phyloP scores from a whole-genome alignment of 2,329 filamentous ascomycete genomes.

The Xylariaceae sp. region DNA sequence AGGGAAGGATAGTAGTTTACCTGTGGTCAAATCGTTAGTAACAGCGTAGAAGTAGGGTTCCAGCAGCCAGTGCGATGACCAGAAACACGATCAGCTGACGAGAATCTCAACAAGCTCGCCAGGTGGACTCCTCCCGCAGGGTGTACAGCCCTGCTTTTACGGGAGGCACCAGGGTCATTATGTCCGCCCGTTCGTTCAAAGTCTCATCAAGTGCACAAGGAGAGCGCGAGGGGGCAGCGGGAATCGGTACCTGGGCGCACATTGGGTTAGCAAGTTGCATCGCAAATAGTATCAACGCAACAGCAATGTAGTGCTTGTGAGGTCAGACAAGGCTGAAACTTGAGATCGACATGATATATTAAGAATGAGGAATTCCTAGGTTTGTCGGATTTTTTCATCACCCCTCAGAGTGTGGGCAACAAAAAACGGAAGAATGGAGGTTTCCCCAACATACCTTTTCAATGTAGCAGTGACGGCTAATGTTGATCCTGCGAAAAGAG shows the following conservation, averaged over 20 bases:
- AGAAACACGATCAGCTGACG: slow-evolving; percentile 52
- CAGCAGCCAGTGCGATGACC: slow-evolving; percentile 2
- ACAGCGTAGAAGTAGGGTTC: slow-evolving; percentile 18
- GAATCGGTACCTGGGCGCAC: slow-evolving; percentile 38
- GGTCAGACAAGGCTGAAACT: slow-evolving; percentile 66
- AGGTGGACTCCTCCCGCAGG: slow-evolving; percentile 42
- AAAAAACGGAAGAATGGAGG: no score
- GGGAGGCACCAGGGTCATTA: slow-evolving; percentile 46
- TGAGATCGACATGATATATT: slow-evolving; percentile 58
- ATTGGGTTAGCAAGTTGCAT: slow-evolving; percentile 2
- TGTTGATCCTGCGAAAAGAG: no score
- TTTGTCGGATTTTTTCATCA: slow-evolving; percentile 56
- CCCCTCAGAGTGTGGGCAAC: no score
- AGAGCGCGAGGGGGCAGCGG: slow-evolving; percentile 10
- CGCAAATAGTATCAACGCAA: slow-evolving; percentile 3
- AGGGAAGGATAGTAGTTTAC: slow-evolving; percentile 18
- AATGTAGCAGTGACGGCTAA: no score
- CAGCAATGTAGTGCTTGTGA: slow-evolving; percentile 11
- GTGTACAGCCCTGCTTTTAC: slow-evolving; percentile 54
- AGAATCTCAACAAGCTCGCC: slow-evolving; percentile 57
- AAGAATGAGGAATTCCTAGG: slow-evolving; percentile 61
- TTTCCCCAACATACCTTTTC: no score
- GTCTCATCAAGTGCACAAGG: slow-evolving; percentile 45
- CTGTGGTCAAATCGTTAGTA: slow-evolving; percentile 18
- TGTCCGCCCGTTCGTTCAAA: slow-evolving; percentile 66